Base-by-base conservation (phyloP, 2,329 filamentous ascomycete species). In the Talaromyces sp. region DNA sequence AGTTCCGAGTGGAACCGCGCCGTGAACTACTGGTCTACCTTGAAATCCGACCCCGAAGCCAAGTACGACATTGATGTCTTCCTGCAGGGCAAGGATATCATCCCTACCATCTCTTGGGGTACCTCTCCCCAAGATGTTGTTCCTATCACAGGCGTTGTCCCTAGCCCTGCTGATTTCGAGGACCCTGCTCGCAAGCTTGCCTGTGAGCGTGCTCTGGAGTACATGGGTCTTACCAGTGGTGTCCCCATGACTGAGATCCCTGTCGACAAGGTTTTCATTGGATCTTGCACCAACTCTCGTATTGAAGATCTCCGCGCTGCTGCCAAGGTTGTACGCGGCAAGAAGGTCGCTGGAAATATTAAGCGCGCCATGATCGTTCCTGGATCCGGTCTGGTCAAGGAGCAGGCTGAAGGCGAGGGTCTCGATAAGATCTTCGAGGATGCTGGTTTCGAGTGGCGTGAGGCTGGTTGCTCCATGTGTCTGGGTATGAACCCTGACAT, bases 401-500 rank as follows among this genome's bases (percentile, higher is more conserved):
- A 87, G 55, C 89, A 91, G 74, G 94, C 94, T 5, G 93, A 99
- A 76, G 79, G 84, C 2, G 94, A 97, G 75, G 93, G 93, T 48
- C 85, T 99, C 4, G 90, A 97, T 76, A 90, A 91, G 79, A 89
- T 97, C 69, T 97, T 99, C 75, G 69, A 78, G 8, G 90, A 96
- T 56, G 92, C 94, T 44, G 94, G 94, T 7, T 97, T 97, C 63
- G 93, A 97, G 73, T 97, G 93, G 93, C 86, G 94, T 70, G 94
- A 99, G 78, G 94, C 94, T 62, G 94, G 94, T 45, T 99, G 94
- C 83, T 96, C 90, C 58, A 99, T 99, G 94, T 97, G 94, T 72
- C 83, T 99, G 50, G 94, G 94, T 71, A 99, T 99, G 93, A 99
- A 99, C 80, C 93, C 94, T 0, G 94, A 99, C 72, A 97, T 99